These are phyloP conservation scores for Podospora pseudopauciseta DNA, from an alignment of 495 filamentous ascomycete species.

Conservation along the genomic window DNA sequence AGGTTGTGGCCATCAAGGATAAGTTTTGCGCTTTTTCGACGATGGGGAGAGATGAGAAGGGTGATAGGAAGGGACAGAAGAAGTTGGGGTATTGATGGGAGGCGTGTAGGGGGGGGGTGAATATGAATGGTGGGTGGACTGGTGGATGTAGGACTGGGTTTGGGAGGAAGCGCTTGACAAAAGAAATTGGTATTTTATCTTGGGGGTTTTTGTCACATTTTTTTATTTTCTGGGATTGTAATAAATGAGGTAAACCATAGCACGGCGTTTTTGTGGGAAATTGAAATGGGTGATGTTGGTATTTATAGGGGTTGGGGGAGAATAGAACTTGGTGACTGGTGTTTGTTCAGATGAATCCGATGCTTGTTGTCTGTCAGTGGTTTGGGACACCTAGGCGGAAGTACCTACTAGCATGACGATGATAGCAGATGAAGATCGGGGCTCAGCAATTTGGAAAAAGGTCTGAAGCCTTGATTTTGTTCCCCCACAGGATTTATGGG, in stretches of 20 bases:
- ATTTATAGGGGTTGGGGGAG: not conserved
- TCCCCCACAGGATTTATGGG: too few relatives aligned
- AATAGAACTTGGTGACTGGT: not conserved
- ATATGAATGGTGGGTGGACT: not conserved
- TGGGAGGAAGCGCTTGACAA: constrained; percentile 1
- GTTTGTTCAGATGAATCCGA: not conserved
- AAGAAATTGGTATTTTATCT: constrained; percentile 5
- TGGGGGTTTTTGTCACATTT: constrained; percentile 1
- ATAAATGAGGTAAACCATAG: constrained; percentile 24
- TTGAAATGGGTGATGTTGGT: constrained; percentile 4
- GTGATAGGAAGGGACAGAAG: constrained; percentile 25
- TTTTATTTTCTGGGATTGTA: constrained; percentile 7
- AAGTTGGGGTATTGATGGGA: constrained; percentile 7
- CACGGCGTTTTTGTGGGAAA: constrained; percentile 27
- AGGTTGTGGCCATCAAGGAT: constrained; percentile 93
- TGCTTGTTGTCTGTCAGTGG: too few relatives aligned
- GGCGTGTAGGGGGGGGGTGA: not conserved
- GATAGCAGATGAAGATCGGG: too few relatives aligned
- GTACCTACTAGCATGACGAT: too few relatives aligned
- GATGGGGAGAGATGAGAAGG: constrained; percentile 31
- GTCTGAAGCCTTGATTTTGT: too few relatives aligned
- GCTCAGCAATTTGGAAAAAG: too few relatives aligned
- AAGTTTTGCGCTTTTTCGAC: constrained; percentile 81
- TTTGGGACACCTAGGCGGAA: too few relatives aligned
- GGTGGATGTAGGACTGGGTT: not conserved